phyloP scores from a whole-genome alignment of 2,329 filamentous ascomycete genomes.

The Cladophialophora yegresii region DNA sequence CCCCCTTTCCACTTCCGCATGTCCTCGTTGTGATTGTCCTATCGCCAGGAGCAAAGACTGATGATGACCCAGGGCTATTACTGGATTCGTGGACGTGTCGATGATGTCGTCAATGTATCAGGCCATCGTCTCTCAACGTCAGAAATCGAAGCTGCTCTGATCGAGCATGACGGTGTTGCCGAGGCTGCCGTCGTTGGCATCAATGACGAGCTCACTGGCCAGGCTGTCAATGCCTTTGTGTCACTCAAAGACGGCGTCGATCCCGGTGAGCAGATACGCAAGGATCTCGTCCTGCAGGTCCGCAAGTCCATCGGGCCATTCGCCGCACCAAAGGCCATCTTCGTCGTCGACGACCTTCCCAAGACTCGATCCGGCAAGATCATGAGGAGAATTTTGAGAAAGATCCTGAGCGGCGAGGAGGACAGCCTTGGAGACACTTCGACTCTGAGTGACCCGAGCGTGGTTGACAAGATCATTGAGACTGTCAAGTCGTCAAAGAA shows the following conservation, averaged over 20 bases:
- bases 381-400: conserved; percentile 93
- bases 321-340: conserved; percentile 91
- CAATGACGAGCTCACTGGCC: conserved; percentile 88
- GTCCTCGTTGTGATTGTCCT: neutral
- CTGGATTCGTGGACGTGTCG: conserved; percentile 98
- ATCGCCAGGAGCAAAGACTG: neutral
- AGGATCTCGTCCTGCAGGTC: conserved; percentile 91
- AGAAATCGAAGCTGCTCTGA: conserved; percentile 94
- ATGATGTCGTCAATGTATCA: conserved; percentile 97
- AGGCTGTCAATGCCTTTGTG: conserved; percentile 97
- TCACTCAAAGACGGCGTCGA: conserved; percentile 84
- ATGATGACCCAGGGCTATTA: conserved; percentile 69
- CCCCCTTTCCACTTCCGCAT: neutral
- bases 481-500: conserved; percentile 63
- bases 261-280: conserved; percentile 75
- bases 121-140: conserved; percentile 95
- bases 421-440: conserved; percentile 92
- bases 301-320: conserved; percentile 97
- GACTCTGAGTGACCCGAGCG: conserved; percentile 82
- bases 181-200: conserved; percentile 96
- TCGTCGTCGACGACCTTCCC: conserved; percentile 86
- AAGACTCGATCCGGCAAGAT: conserved; percentile 99
- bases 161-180: conserved; percentile 86
- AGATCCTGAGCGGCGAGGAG: conserved; percentile 96
- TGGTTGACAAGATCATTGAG: conserved; percentile 87